Percentiles rank a stretch among this genome's conserved stretches.
Evolutionary conservation across 345 rosid species (phyloP).

Genomic region (Lenwebbia sp.): DNA sequence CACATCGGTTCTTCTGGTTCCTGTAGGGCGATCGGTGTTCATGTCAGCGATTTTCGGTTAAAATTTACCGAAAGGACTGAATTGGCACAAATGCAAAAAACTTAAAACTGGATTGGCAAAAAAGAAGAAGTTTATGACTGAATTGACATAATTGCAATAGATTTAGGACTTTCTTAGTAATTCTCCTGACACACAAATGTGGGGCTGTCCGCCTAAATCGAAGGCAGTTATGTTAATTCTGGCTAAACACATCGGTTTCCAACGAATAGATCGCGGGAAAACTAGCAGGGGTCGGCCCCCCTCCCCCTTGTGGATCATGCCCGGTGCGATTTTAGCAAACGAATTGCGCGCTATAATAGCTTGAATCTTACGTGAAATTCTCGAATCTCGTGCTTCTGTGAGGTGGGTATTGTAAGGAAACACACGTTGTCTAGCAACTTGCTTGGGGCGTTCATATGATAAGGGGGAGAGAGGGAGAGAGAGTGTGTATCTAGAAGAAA

Average conservation of each 20-base stretch:
- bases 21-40: too few relatives aligned
- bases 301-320: too few relatives aligned
- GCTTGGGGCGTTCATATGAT: neutral
- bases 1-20: too few relatives aligned
- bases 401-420: neutral
- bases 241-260: neutral
- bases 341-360: neutral
- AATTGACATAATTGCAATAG: too few relatives aligned
- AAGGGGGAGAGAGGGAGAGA: too few relatives aligned
- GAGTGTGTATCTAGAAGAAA: neutral
- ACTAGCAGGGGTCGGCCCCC: too few relatives aligned
- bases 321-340: fast-evolving
- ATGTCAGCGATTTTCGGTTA: too few relatives aligned
- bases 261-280: fast-evolving
- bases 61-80: too few relatives aligned
- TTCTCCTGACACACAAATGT: fast-evolving
- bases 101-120: too few relatives aligned
- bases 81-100: too few relatives aligned
- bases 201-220: neutral
- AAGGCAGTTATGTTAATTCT: neutral
- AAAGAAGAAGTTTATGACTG: too few relatives aligned
- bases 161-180: too few relatives aligned
- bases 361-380: neutral
- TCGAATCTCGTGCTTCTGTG: neutral
- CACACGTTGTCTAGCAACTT: neutral